phyloP scores from a whole-genome alignment of 2,329 filamentous ascomycete genomes.

The Simplicillium aogashimaense region DNA sequence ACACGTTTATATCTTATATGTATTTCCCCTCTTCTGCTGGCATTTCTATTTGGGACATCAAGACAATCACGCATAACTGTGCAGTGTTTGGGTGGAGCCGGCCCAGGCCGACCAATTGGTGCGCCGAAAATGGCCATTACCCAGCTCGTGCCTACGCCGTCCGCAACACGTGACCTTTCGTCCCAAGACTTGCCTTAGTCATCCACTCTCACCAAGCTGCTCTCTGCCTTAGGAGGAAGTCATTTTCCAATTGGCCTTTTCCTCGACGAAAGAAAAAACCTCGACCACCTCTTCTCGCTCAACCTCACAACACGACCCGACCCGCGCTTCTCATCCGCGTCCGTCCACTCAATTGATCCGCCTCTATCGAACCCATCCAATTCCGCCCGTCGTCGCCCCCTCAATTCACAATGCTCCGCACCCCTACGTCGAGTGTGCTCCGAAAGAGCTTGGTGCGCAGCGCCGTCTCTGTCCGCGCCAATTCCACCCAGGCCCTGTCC shows the following conservation, averaged over 20 bases:
- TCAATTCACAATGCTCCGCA: slow-evolving; percentile 42
- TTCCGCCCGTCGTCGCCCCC: too few relatives aligned
- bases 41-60: too few relatives aligned
- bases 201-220: too few relatives aligned
- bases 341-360: slow-evolving; percentile 21
- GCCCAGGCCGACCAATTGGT: slow-evolving; percentile 6
- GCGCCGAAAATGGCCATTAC: slow-evolving; percentile 10
- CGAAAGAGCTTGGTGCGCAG: slow-evolving; percentile 36
- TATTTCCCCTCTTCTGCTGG: too few relatives aligned
- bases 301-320: slow-evolving; percentile 2
- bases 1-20: too few relatives aligned
- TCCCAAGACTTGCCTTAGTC: too few relatives aligned
- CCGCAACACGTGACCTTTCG: too few relatives aligned
- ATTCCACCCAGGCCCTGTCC: slow-evolving; percentile 84
- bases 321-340: slow-evolving; percentile 7
- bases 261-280: too few relatives aligned
- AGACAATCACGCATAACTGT: too few relatives aligned
- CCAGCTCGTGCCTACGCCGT: neutral
- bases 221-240: too few relatives aligned
- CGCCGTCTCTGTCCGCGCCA: slow-evolving; percentile 39
- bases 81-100: too few relatives aligned
- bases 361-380: slow-evolving; percentile 9
- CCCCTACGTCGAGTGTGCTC: slow-evolving; percentile 41
- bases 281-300: slow-evolving; percentile 4
- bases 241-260: too few relatives aligned